Evolutionary conservation across 1,139 yeast genomes (phyloP).

Genomic region (Zygosaccharomyces pseudobailii): DNA sequence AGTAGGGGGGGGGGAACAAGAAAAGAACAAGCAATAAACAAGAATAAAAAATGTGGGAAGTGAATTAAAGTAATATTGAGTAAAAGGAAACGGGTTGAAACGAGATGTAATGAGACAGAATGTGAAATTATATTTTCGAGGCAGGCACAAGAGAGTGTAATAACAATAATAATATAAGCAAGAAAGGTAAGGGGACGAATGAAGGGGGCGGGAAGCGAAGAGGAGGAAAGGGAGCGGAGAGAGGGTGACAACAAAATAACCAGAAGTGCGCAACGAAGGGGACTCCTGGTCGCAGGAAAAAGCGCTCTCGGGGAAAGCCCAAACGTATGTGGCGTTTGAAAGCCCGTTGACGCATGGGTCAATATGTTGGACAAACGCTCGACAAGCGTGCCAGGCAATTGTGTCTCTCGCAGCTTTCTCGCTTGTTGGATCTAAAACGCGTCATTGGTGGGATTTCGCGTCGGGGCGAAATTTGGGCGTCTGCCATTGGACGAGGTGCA

Average conservation of each 20-base stretch:
- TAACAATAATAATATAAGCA: neutral
- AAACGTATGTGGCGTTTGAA: neutral
- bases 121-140: neutral
- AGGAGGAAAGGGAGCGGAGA: neutral
- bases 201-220: neutral
- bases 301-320: neutral
- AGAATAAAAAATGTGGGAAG: neutral
- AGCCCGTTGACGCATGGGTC: neutral
- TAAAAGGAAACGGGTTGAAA: neutral
- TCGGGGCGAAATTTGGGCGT: neutral
- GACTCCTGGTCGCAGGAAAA: neutral
- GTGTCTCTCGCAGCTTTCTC: neutral
- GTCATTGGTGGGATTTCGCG: neutral
- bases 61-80: neutral
- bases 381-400: neutral
- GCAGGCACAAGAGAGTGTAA: slow-evolving; percentile 1
- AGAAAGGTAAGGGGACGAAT: neutral
- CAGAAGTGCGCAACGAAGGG: neutral
- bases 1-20: neutral
- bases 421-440: neutral
- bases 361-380: neutral
- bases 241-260: neutral
- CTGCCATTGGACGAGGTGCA: neutral
- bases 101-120: neutral
- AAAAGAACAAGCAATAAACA: neutral